Percentiles rank a stretch among this genome's conserved stretches.
These are phyloP conservation scores for Vanrija sp. DNA, from an alignment of 1,284 basidiomycete species.

Conservation along the genomic window DNA sequence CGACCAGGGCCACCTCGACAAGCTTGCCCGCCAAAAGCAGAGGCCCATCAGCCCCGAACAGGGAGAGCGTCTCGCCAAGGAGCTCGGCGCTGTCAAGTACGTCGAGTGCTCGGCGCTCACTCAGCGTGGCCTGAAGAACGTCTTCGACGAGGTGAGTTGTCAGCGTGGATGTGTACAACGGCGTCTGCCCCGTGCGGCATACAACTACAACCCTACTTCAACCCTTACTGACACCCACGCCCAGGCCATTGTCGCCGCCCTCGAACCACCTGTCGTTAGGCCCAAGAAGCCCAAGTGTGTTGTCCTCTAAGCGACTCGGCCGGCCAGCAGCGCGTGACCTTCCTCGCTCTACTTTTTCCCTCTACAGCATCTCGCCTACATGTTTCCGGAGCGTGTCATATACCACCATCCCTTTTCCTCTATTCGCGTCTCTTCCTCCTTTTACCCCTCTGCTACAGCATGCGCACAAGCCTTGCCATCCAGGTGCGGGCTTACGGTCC, in stretches of 20 bases:
- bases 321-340: neutral
- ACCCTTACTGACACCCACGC: neutral
- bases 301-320: slow-evolving; percentile 57
- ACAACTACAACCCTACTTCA: neutral
- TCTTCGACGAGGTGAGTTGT: slow-evolving; percentile 89
- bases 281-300: slow-evolving; percentile 72
- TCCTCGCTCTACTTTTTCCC: neutral
- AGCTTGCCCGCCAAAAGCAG: slow-evolving; percentile 93
- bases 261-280: slow-evolving; percentile 91
- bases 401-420: slow-evolving; percentile 11
- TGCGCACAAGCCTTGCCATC: no score
- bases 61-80: slow-evolving; percentile 89
- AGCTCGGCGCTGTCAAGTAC: slow-evolving; percentile 97
- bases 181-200: neutral
- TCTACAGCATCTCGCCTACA: slow-evolving; percentile 14
- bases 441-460: no score
- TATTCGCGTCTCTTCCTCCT: slow-evolving; percentile 12
- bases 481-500: no score
- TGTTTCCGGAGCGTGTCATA: slow-evolving; percentile 17
- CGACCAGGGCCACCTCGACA: slow-evolving; percentile 88
- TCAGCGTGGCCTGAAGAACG: slow-evolving; percentile 98
- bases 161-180: neutral
- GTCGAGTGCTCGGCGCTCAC: slow-evolving; percentile 98
- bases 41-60: slow-evolving; percentile 81
- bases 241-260: slow-evolving; percentile 94